A percentile compares a stretch with the other conserved stretches of the same genome.
Evolutionary conservation across 768 basidiomycete genomes (phyloP).

Genomic region (Solioccasus polychromus): DNA sequence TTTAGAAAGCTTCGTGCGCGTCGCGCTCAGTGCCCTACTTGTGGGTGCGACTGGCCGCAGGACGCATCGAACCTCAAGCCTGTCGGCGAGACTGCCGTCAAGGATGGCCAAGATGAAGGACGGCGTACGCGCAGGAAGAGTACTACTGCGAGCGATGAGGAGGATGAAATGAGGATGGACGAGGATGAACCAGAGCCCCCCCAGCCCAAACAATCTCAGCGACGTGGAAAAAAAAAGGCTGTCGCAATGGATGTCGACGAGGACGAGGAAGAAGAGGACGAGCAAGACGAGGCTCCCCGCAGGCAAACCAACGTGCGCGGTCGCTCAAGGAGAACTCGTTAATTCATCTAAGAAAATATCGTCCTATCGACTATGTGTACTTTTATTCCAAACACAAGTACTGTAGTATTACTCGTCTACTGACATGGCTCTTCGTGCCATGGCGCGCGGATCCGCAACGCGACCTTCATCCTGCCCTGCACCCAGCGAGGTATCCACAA

Average conservation of each 20-base stretch:
- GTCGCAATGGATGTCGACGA: slow-evolving; percentile 45
- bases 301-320: slow-evolving; percentile 18
- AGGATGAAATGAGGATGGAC: slow-evolving; percentile 38
- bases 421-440: slow-evolving; percentile 12
- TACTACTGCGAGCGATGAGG: slow-evolving; percentile 35
- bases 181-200: slow-evolving; percentile 33
- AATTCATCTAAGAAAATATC: too few relatives aligned
- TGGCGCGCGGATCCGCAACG: slow-evolving; percentile 30
- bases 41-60: slow-evolving; percentile 57
- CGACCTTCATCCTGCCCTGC: slow-evolving; percentile 41
- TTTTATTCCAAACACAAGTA: slow-evolving; percentile 14
- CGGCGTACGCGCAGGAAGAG: slow-evolving; percentile 36
- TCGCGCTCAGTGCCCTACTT: slow-evolving; percentile 52
- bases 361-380: slow-evolving; percentile 14
- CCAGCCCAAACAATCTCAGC: slow-evolving; percentile 27
- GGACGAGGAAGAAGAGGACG: slow-evolving; percentile 36
- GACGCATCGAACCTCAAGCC: slow-evolving; percentile 47
- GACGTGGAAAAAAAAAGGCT: slow-evolving; percentile 27
- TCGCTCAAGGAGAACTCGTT: slow-evolving; percentile 20
- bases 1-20: slow-evolving; percentile 49
- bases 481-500: slow-evolving; percentile 47
- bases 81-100: slow-evolving; percentile 69
- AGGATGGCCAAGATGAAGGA: slow-evolving; percentile 53
- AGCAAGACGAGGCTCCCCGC: slow-evolving; percentile 19
- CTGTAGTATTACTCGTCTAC: slow-evolving; percentile 28